Conservation (phyloP, 768 basidiomycete genomes). For the Tulasnella calospora region DNA sequence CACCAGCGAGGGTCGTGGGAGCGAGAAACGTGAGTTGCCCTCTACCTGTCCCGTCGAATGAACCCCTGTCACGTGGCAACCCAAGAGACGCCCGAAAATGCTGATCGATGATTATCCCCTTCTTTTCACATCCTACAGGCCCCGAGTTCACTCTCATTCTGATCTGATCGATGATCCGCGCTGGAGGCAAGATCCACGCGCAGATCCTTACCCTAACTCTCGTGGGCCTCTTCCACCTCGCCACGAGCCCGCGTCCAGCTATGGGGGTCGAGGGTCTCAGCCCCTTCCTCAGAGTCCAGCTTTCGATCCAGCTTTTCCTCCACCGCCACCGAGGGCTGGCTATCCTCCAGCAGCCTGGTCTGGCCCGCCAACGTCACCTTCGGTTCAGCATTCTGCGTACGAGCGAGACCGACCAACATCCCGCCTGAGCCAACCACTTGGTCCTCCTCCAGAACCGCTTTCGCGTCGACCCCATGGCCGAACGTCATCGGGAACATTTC, state of each 20-base stretch:
- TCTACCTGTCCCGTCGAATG: neutral
- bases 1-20: slow-evolving; percentile 12
- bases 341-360: neutral
- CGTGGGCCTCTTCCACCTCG: neutral
- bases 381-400: neutral
- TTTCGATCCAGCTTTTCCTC: neutral
- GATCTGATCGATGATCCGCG: neutral
- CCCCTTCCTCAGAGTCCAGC: neutral
- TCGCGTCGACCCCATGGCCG: neutral
- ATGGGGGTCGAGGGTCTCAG: neutral
- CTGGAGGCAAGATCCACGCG: neutral
- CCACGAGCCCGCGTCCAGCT: neutral
- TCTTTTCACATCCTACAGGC: neutral
- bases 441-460: neutral
- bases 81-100: neutral
- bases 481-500: neutral
- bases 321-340: neutral
- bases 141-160: slow-evolving; percentile 2
- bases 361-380: neutral
- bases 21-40: slow-evolving; percentile 19
- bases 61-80: slow-evolving; percentile 10
- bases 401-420: neutral
- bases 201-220: neutral
- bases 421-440: neutral
- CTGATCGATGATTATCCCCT: neutral